Percentiles rank a stretch among this genome's conserved stretches.
phyloP scores from a whole-genome alignment of 2,329 filamentous ascomycete species.

The Scytalidium lignicola region DNA sequence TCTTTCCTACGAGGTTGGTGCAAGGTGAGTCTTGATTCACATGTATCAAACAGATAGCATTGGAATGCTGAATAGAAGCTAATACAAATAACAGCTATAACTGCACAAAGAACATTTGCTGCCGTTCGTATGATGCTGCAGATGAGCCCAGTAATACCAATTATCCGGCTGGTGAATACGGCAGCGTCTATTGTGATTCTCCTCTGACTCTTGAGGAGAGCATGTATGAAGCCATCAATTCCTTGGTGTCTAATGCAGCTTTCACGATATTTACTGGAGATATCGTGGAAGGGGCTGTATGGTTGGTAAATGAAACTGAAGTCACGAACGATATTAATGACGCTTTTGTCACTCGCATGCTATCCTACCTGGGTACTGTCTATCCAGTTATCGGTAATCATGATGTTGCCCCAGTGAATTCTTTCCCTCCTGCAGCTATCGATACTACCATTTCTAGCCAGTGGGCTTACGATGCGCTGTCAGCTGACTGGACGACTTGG shows the following conservation, averaged over 20 bases:
- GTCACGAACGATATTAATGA: conserved; percentile 30
- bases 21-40: conserved; percentile 18
- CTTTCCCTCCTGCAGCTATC: conserved; percentile 27
- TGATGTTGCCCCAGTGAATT: conserved; percentile 30
- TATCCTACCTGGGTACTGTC: conserved; percentile 23
- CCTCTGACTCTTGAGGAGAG: conserved; percentile 32
- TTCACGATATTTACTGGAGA: conserved; percentile 37
- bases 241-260: conserved; percentile 23
- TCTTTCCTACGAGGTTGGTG: conserved; percentile 31
- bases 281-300: conserved; percentile 34
- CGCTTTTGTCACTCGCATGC: conserved; percentile 28
- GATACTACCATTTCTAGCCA: conserved; percentile 25
- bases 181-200: conserved; percentile 32
- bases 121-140: conserved; percentile 29
- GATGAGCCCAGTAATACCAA: conserved; percentile 31
- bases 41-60: no score
- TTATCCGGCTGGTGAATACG: conserved; percentile 32
- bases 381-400: conserved; percentile 36
- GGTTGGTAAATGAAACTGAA: conserved; percentile 30
- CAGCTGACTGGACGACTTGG: conserved; percentile 18
- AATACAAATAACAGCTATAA: conserved; percentile 20
- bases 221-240: conserved; percentile 31
- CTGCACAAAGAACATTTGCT: conserved; percentile 38
- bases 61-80: no score
- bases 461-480: conserved; percentile 32